phyloP scores from a whole-genome alignment of 2,329 filamentous ascomycete species.

The Lecanosticta acicola region DNA sequence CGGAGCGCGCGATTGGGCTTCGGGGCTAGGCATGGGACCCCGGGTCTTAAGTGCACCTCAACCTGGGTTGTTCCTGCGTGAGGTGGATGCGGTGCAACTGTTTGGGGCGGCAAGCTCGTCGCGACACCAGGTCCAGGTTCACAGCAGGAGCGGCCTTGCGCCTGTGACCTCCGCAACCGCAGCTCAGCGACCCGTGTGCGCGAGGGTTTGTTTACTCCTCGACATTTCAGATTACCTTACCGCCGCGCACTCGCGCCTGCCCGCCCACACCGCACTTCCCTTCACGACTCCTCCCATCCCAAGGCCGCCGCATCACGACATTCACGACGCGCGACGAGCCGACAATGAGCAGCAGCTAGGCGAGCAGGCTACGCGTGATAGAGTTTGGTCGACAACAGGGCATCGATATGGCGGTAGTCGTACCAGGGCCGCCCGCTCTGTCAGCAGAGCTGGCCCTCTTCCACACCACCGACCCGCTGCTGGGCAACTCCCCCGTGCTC shows the following conservation, averaged over 20 bases:
- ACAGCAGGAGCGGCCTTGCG: neutral
- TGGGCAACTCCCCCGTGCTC: slow-evolving; percentile 74
- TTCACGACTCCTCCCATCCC: neutral
- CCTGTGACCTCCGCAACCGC: neutral
- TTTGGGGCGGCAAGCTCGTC: neutral
- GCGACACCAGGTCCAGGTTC: neutral
- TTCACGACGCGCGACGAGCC: slow-evolving; percentile 8
- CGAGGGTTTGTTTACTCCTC: slow-evolving; percentile 1
- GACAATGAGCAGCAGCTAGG: slow-evolving; percentile 7
- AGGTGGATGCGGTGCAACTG: neutral
- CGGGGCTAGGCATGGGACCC: neutral
- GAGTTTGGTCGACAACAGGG: neutral
- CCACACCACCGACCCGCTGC: slow-evolving; percentile 77
- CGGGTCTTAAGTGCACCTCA: neutral
- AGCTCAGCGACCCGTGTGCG: too few relatives aligned
- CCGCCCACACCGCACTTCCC: neutral
- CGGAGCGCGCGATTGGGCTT: neutral
- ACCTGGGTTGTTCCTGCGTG: neutral
- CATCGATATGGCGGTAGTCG: slow-evolving; percentile 69
- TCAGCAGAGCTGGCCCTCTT: slow-evolving; percentile 82
- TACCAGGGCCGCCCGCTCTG: slow-evolving; percentile 67
- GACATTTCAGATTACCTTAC: too few relatives aligned
- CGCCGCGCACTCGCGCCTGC: neutral
- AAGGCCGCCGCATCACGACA: slow-evolving; percentile 1
- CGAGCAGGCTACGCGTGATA: slow-evolving; percentile 7